A percentile compares a stretch with the other conserved stretches of the same genome.
phyloP scores from a whole-genome alignment of 2,329 filamentous ascomycete genomes.

The Trichoderma harzianum region DNA sequence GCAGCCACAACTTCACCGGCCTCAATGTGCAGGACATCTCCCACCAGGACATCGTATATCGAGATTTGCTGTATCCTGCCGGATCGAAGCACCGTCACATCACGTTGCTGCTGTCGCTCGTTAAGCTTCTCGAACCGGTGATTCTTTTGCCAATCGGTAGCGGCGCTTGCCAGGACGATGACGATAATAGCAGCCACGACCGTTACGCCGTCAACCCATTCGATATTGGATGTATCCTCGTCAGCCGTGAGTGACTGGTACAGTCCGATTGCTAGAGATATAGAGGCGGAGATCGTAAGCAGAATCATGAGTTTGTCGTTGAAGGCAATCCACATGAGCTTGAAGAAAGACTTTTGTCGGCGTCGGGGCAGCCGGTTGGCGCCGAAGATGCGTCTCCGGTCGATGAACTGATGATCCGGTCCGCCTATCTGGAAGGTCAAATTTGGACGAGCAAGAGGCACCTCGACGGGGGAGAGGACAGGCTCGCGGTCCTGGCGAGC shows the following conservation, averaged over 20 bases:
- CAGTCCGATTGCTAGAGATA: conserved; percentile 71
- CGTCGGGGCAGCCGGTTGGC: conserved; percentile 56
- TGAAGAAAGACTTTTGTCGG: conserved; percentile 66
- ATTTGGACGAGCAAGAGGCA: conserved; percentile 23
- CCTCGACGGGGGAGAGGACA: conserved; percentile 19
- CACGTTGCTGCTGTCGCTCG: conserved; percentile 72
- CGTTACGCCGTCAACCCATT: conserved; percentile 80
- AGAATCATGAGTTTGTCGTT: conserved; percentile 78
- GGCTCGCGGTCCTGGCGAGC: conserved; percentile 32
- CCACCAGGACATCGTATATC: conserved; percentile 68
- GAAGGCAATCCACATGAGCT: conserved; percentile 71
- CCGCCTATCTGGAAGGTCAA: conserved; percentile 31
- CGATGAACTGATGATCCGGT: conserved; percentile 35
- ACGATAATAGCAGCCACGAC: conserved; percentile 74
- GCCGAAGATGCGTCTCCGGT: conserved; percentile 68
- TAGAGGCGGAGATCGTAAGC: conserved; percentile 66
- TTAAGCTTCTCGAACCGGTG: conserved; percentile 77
- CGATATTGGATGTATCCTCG: conserved; percentile 53
- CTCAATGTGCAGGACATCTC: conserved; percentile 70
- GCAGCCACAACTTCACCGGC: conserved; percentile 69
- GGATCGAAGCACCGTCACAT: conserved; percentile 73
- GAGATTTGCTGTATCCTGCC: conserved; percentile 67
- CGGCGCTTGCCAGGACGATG: conserved; percentile 72
- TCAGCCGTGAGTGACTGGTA: conserved; percentile 65
- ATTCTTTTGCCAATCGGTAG: conserved; percentile 81